These are phyloP conservation scores for Leccinum longicurvipes DNA, from an alignment of 768 basidiomycete species.

Conservation along the genomic window DNA sequence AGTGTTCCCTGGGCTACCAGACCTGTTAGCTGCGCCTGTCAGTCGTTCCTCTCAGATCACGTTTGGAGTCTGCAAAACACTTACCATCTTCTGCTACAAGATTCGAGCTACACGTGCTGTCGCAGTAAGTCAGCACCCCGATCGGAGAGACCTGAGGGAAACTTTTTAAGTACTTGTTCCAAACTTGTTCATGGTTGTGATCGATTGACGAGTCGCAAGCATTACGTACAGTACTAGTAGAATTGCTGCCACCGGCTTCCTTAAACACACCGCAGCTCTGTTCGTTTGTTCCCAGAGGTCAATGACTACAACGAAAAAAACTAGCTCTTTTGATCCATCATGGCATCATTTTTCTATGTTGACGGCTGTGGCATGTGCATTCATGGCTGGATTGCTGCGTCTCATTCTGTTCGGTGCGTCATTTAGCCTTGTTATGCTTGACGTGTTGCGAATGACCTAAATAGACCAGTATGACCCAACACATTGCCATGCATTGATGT, in stretches of 20 bases:
- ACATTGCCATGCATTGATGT: slow-evolving; percentile 70
- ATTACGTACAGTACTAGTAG: background rate
- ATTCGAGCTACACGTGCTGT: background rate
- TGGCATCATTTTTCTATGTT: slow-evolving; percentile 52
- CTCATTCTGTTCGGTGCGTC: slow-evolving; percentile 44
- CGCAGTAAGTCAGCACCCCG: no score
- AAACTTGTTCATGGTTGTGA: no score
- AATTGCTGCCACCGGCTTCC: no score
- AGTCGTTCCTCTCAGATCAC: no score
- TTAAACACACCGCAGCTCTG: no score
- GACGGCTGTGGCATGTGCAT: slow-evolving; percentile 36
- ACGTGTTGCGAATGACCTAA: background rate
- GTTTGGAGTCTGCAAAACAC: no score
- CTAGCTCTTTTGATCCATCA: slow-evolving; percentile 38
- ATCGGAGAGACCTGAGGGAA: no score
- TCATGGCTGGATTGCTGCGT: slow-evolving; percentile 43
- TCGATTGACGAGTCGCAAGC: no score
- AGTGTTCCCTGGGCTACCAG: no score
- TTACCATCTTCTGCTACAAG: no score
- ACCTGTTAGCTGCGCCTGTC: no score
- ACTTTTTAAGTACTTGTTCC: no score
- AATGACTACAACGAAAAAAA: slow-evolving; percentile 28
- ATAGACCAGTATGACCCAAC: slow-evolving; percentile 70
- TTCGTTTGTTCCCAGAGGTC: slow-evolving; percentile 2
- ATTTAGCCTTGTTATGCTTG: background rate